A percentile compares a stretch with the other conserved stretches of the same genome.
phyloP scores from a whole-genome alignment of 495 filamentous ascomycete genomes.

The Echria macrotheca region DNA sequence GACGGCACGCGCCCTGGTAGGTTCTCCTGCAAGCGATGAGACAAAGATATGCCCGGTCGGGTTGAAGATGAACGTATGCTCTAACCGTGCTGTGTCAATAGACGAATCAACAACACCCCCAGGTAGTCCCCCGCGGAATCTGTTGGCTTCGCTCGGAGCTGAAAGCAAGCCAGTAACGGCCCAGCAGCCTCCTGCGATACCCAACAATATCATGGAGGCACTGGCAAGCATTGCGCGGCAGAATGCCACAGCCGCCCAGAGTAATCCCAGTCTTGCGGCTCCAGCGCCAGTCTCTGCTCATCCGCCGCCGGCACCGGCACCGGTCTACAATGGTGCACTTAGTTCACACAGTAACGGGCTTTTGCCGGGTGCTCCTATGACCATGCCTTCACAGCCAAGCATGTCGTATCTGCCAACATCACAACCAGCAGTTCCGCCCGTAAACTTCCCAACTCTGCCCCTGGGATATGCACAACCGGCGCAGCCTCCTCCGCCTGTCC shows the following conservation, averaged over 20 bases:
- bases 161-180: conserved; percentile 15
- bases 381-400: conserved; percentile 15
- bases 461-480: conserved; percentile 25
- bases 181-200: conserved; percentile 26
- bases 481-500: conserved; percentile 4
- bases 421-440: conserved; percentile 45
- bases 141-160: conserved; percentile 21
- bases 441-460: conserved; percentile 53
- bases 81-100: conserved; percentile 39
- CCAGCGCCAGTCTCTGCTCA: conserved; percentile 21
- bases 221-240: conserved; percentile 82
- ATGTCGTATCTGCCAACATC: conserved; percentile 22
- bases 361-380: conserved; percentile 16
- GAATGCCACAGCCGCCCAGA: conserved; percentile 58
- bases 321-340: conserved; percentile 14
- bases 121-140: conserved; percentile 62
- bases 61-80: conserved; percentile 10
- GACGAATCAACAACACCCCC: conserved; percentile 72
- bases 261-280: conserved; percentile 45
- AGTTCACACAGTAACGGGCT: conserved; percentile 17
- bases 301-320: conserved; percentile 14
- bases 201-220: conserved; percentile 70
- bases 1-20: conserved; percentile 60
- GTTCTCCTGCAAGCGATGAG: conserved; percentile 30
- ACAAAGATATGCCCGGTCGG: too few species aligned